Base-by-base conservation (phyloP, 805 yeast genomes). In the Martiniozyma abietophila region DNA sequence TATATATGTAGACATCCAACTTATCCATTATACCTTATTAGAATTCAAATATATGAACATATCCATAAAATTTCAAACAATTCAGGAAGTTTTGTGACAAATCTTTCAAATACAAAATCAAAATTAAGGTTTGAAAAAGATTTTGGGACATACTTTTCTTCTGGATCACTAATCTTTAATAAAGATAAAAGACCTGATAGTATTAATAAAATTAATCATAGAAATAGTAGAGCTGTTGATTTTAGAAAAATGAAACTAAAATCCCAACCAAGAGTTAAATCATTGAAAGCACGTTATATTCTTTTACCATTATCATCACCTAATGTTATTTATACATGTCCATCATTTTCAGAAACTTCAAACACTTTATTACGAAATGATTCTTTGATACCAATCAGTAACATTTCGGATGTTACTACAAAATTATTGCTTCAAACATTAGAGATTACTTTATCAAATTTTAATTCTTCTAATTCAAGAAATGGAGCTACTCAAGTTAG, bases 291-390 rank as follows among this genome's bases (percentile, higher is more conserved):
- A 0, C 71, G 67, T 41, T 81, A 78, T 44, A 47, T 83, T 11
- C 83, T 78, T 0, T 58, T 82, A 2, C 88, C 89, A 0, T 44
- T 65, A 40, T 75, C 77, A 34, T 75, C 88, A 3, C 78, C 85
- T 1, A 70, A 71, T 44, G 51, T 81, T 2, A 69, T 81, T 10
- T 85, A 80, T 49, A 61, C 79, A 1, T 47, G 48, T 8, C 28
- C 50, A 9, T 41, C 15, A 18, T 16, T 9, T 18, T 9, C 11
- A 12, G 21, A 11, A 19, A 24, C 12, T n/a, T n/a, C n/a, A n/a
- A n/a, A n/a, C n/a, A n/a, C n/a, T n/a, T n/a, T n/a, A n/a, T n/a
- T n/a, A n/a, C n/a, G n/a, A n/a, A n/a, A n/a, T n/a, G n/a, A n/a
- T n/a, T n/a, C n/a, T n/a, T n/a, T n/a, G n/a, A n/a, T n/a, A n/a